Evolutionary conservation across 75 land plant species (phyloP).

Genomic region (Pinus taeda): DNA sequence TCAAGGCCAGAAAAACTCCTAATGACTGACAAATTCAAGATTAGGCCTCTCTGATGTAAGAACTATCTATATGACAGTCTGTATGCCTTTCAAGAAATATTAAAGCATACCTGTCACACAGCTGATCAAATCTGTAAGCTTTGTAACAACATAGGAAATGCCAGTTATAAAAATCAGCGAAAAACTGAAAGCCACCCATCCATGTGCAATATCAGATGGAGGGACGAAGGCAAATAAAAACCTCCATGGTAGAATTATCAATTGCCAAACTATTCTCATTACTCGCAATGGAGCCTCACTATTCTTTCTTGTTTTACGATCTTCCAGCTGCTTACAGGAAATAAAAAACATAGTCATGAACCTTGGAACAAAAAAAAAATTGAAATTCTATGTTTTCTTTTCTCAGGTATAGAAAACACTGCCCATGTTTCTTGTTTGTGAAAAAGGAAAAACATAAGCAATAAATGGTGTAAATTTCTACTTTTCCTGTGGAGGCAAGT

Average conservation of each 20-base stretch:
- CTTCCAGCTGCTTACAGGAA: slow-evolving; percentile 3
- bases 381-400: neutral
- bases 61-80: neutral
- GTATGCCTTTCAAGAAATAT: neutral
- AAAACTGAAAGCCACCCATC: slow-evolving; percentile 77
- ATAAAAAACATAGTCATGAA: neutral
- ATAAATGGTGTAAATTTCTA: neutral
- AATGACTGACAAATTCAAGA: neutral
- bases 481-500: neutral
- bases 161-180: slow-evolving; percentile 75
- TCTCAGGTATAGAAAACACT: neutral
- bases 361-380: neutral
- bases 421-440: neutral
- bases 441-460: neutral
- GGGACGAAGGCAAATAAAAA: slow-evolving; percentile 79
- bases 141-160: slow-evolving; percentile 66
- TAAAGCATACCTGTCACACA: slow-evolving; percentile 69
- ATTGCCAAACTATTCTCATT: slow-evolving; percentile 43
- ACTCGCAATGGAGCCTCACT: slow-evolving; percentile 11
- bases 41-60: neutral
- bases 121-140: slow-evolving; percentile 74
- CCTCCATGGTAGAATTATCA: slow-evolving; percentile 64
- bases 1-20: neutral
- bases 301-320: slow-evolving; percentile 25
- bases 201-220: slow-evolving; percentile 69